Base-by-base conservation (phyloP, 805 yeast species). In the Hanseniaspora hatyaiensis region DNA sequence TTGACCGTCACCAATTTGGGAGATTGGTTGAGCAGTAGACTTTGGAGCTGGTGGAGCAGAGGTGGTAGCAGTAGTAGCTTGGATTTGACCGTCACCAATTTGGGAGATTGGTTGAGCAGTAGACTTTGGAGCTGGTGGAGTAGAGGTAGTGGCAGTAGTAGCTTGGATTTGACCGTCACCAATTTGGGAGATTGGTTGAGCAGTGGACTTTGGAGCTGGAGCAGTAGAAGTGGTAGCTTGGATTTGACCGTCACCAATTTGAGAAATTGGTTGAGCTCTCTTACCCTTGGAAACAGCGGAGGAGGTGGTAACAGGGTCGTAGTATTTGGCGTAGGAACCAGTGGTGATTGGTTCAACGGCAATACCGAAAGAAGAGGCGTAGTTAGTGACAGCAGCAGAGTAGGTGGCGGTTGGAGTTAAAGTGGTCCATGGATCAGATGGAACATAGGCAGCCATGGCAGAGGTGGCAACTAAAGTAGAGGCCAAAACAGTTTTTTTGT, bases 391-490 rank as follows among this genome's bases (percentile, higher is more conserved):
- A 52, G 77, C 80, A 57, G 77, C 77, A 9, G 75, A 54, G 51
- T 71, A 70, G 40, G 75, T 62, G 40, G 73, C 74, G 34, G 63
- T 50, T 55, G 92, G 88, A 32, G 87, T 80, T 63, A 82, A 70
- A 48, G 86, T 78, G 47, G 81, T 64, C 82, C 82, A 75, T 54
- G 75, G 73, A 47, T 74, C 77, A 50, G 77, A 65, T 50, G 82
- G 80, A 52, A 75, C 73, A 57, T 73, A 74, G 48, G 82, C 82
- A 33, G 79, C 80, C 50, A 60, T 57, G 18, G 71, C 53, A 24
- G 68, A 54, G 13, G 75, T 61, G 52, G 73, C 69, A 36, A 74
- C 62, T 52, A 74, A 63, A 41, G 71, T 59, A 43, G 69, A 52
- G 40, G 58, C 55, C 19, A 56, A 49, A 20, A 55, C 52, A 31